Evolutionary conservation across 345 rosid species (phyloP), one percentile per base, ranked within the genome.

Genomic region (Boechera divaricarpa): DNA sequence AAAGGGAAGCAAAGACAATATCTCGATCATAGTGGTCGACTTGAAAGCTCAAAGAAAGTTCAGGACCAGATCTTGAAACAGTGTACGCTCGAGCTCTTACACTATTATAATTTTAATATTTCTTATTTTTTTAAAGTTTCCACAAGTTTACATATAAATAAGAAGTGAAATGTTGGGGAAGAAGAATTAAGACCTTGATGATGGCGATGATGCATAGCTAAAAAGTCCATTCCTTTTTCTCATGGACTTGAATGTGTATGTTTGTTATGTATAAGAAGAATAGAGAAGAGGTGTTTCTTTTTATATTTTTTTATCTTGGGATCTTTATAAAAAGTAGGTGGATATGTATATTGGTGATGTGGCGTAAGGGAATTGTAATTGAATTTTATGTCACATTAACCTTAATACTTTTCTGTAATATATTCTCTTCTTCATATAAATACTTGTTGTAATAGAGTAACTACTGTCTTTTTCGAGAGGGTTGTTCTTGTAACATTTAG

Each of bases 1-100:
- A 51, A 94, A 84, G 72, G 97, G 97, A 48, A 89, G 97, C 90
- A 84, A 82, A 66, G 98, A 94, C 81, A 92, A 94, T 80, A 77
- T 92, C 82, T 87, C 97, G 1, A 86, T 94, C 60, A 82, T 94
- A 26, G 97, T 94, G 59, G 87, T 94, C 71, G 98, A 94, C 87
- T 80, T 92, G 83, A 94, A 89, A 82, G 87, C 89, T 65, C 98
- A 89, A 68, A 86, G 98, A 84, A 94, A 90, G 84, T 78, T 85
- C 79, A 94, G 83, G 85, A 86, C 82, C 84, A 94, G 81, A 80
- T 74, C 91, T 63, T 85, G 79, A 83, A 26, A 56, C 72, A 48
- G 31, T 62, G 63, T 64, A 77, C 53, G 29, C 72, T 63, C 64
- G n/a, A 59, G 36, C 65, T 63, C 70, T 59, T 41, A 52, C 66